Base-by-base conservation (phyloP, 2,329 filamentous ascomycete genomes). In the Paracoccidioides lutzii region DNA sequence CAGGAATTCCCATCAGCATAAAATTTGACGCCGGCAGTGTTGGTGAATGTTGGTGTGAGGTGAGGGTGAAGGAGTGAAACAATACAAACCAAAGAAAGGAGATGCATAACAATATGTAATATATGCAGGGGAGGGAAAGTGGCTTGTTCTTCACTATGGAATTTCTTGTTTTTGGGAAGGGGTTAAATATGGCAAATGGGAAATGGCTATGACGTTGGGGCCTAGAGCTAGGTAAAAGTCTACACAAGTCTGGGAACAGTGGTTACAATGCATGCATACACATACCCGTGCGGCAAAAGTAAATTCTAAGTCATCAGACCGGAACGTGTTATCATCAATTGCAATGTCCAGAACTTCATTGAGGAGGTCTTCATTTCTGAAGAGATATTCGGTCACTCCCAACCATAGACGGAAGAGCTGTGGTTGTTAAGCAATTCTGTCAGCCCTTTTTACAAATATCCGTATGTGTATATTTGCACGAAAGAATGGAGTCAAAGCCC, bases 261-360 rank as follows among this genome's bases (percentile, higher is more conserved):
- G 50, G 40, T 15, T 43, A 33, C 37, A 35, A 41, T 37, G 6
- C 42, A 57, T 33, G 45, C 33, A 43, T 51, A 22, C 35, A 69
- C 74, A 67, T 69, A 81, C 78, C 55, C 90, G 78, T 32, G 94
- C 94, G 1, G 93, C 94, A 73, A 98, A 97, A 0, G 91, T 95
- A 67, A 98, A 98, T 71, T 98, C 93, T 56, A 98, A 76, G 69
- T 98, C 93, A 66, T 98, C 93, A 30, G 85, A 87, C n/a, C 93
- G 81, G 73, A 96, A 98, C 0, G 85, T 91, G 63, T 87, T 85
- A 71, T 98, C 91, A 60, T 91, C 81, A 63, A 96, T 83, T 3
- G 90, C 91, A 6, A 89, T 93, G 51, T 85, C 80, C 63, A 98
- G 81, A 30, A 87, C 86, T 67, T 93, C 89, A 52, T 95, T 85